Base-by-base conservation (phyloP, 805 yeast species). In the Pichia membranifaciens region DNA sequence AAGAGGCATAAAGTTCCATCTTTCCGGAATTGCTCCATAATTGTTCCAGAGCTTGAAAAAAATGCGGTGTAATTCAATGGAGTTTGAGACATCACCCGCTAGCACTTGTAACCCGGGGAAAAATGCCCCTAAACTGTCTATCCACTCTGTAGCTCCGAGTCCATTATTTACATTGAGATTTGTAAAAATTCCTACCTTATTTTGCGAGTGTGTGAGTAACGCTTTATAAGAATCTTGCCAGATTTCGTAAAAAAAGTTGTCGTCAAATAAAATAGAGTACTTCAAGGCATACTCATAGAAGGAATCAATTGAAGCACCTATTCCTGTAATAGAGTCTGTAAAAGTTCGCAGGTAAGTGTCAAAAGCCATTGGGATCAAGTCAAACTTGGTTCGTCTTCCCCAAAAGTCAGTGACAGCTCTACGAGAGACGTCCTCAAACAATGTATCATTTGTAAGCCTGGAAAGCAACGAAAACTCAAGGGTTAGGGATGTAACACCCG, bases 221-320 rank as follows among this genome's bases (percentile, higher is more conserved):
- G 95, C 76, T 33, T 65, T 67, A 56, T 83, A 84, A 0, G 87
- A 72, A 2, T 66, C 64, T 17, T 70, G 59, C 87, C 90, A 89
- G 49, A 88, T 72, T 2, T 67, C 58, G 34, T 61, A 58, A 34
- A 79, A 65, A 12, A 71, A 67, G 13, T 69, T 68, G 54, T 84
- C 85, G 58, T 85, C 79, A 50, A 89, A 87, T 13, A 90, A 59
- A 10, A 90, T 74, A 2, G 89, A 70, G 18, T 82, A 80, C 60
- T 90, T 90, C 37, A 87, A 71, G 0, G 96, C 85, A 64, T 89
- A 87, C 59, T 90, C 98, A 60, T 83, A 90, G 58, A 87, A 87
- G 0, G 96, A 87, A 64, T 90, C 98, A 15, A 87, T 77, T 2
- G 95, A 84, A 0, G 97, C 97, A 2, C 98, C 97, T 9, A 86